Conservation (phyloP, 2,329 filamentous ascomycete genomes). For the Penicillium sp. region DNA sequence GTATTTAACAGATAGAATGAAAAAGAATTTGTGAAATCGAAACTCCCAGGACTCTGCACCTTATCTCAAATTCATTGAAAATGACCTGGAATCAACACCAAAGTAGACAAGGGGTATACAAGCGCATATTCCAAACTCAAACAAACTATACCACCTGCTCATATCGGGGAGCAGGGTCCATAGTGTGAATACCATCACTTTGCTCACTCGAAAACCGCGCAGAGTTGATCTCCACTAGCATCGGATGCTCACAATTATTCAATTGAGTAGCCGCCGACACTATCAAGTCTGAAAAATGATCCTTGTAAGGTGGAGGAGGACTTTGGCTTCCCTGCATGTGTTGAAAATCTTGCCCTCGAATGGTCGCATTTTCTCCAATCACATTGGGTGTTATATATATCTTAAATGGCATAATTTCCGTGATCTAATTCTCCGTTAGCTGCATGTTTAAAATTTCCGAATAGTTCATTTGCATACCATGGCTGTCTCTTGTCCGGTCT, state of each 20-base stretch:
- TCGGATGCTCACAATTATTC: not conserved
- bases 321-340: not conserved
- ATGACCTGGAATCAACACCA: not conserved
- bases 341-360: not conserved
- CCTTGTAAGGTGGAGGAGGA: constrained; percentile 2
- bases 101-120: not conserved
- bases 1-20: not conserved
- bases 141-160: not conserved
- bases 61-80: not conserved
- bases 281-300: not conserved
- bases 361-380: not conserved
- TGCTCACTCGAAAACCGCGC: not conserved
- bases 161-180: not conserved
- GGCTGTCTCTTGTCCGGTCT: not conserved
- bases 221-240: not conserved
- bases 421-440: not conserved
- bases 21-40: not conserved
- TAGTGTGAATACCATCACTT: not conserved
- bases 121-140: too few relatives aligned
- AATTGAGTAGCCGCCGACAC: not conserved
- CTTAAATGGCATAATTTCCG: constrained; percentile 1
- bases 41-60: not conserved
- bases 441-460: too few relatives aligned
- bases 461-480: not conserved
- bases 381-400: constrained; percentile 1